Percentiles rank a stretch among this genome's conserved stretches.
Conservation (phyloP, 768 basidiomycete species). For the Macrolepiota dolichaula region DNA sequence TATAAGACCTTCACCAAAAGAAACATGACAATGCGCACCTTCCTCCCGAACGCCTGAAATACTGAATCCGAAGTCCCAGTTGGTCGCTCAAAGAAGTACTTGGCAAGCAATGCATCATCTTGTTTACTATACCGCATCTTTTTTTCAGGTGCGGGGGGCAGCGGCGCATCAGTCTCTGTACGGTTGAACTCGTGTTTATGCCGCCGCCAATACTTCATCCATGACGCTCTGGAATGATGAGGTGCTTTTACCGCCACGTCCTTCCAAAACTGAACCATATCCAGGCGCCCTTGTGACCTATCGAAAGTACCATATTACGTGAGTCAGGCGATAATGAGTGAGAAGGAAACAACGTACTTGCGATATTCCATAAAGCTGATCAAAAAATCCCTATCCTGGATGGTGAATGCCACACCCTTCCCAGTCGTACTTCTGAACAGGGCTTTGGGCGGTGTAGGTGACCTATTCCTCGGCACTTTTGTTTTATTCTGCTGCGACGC, state of each 20-base stretch:
- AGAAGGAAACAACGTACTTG: slow-evolving; percentile 42
- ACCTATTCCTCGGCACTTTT: slow-evolving; percentile 48
- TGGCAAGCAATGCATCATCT: slow-evolving; percentile 78
- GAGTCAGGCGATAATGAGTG: slow-evolving; percentile 4
- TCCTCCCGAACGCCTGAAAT: slow-evolving; percentile 75
- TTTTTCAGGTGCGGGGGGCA: slow-evolving; percentile 78
- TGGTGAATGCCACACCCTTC: slow-evolving; percentile 87
- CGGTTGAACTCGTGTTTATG: slow-evolving; percentile 82
- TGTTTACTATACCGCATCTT: slow-evolving; percentile 82
- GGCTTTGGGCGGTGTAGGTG: slow-evolving; percentile 78
- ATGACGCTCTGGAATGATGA: slow-evolving; percentile 87
- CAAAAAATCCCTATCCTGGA: slow-evolving; percentile 76
- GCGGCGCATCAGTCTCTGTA: slow-evolving; percentile 61
- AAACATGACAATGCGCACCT: slow-evolving; percentile 39
- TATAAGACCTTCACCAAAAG: not conserved
- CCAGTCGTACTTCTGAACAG: slow-evolving; percentile 84
- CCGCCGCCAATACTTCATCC: slow-evolving; percentile 92
- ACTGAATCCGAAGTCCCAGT: slow-evolving; percentile 83
- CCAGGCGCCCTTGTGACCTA: slow-evolving; percentile 39
- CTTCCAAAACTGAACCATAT: slow-evolving; percentile 33
- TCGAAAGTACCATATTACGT: not conserved
- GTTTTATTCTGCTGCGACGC: slow-evolving; percentile 22
- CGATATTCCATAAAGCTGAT: slow-evolving; percentile 76
- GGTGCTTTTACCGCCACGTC: slow-evolving; percentile 55
- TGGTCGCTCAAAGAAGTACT: slow-evolving; percentile 67